These are phyloP conservation scores for Penicillium antarcticum DNA, from an alignment of 495 filamentous ascomycete species.

Conservation along the genomic window DNA sequence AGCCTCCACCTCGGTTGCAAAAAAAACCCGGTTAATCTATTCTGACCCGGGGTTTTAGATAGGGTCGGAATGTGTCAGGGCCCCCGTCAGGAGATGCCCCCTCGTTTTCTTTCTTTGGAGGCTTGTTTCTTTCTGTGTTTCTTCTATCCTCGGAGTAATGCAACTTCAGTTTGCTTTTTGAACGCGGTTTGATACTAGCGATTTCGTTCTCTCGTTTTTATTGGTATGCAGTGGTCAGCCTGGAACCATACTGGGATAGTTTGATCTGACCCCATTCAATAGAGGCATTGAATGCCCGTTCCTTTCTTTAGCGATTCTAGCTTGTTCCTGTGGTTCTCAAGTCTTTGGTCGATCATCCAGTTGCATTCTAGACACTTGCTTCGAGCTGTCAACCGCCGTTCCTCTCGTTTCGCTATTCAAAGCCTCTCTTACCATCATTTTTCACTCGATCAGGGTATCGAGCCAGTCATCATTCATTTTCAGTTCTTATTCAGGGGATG, in stretches of 20 bases:
- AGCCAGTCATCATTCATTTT: neutral
- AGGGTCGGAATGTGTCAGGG: neutral
- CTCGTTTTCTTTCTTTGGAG: slow-evolving; percentile 17
- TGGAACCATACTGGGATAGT: neutral
- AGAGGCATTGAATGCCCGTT: slow-evolving; percentile 41
- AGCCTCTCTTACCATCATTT: slow-evolving; percentile 1
- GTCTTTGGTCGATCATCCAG: slow-evolving; percentile 13
- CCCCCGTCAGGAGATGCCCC: neutral
- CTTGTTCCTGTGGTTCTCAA: slow-evolving; percentile 7
- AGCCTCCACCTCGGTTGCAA: neutral
- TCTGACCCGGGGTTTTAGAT: slow-evolving; percentile 5
- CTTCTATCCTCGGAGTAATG: neutral
- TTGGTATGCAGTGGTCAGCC: slow-evolving; percentile 9
- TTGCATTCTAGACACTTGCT: slow-evolving; percentile 14
- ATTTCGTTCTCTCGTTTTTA: slow-evolving; percentile 17
- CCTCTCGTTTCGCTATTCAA: slow-evolving; percentile 7
- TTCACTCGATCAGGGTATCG: slow-evolving; percentile 17
- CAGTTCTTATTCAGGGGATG: neutral
- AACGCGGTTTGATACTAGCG: slow-evolving; percentile 29
- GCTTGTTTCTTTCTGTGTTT: slow-evolving; percentile 17
- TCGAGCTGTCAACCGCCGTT: slow-evolving; percentile 2
- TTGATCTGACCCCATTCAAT: slow-evolving; percentile 7
- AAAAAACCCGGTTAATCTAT: slow-evolving; percentile 8
- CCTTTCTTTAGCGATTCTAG: slow-evolving; percentile 19
- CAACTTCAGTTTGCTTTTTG: slow-evolving; percentile 1